A percentile compares a stretch with the other conserved stretches of the same genome.
Evolutionary conservation across 306 rosid species (phyloP).

Genomic region (Urtica urens): DNA sequence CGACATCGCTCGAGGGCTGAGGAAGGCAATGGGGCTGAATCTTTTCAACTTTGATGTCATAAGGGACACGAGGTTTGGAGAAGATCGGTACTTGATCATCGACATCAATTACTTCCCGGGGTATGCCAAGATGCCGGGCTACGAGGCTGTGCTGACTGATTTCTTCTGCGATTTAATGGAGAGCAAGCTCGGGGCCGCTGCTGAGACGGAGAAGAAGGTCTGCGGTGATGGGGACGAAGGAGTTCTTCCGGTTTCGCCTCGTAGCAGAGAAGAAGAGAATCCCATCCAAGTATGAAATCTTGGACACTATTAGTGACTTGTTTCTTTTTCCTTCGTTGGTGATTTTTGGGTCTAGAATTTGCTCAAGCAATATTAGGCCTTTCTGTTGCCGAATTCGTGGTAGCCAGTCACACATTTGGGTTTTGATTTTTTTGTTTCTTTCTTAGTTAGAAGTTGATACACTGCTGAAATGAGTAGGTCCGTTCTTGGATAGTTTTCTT

Average conservation of each 20-base stretch:
- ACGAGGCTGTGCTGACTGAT: conserved; percentile 63
- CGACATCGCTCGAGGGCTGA: conserved; percentile 56
- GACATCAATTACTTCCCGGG: conserved; percentile 96
- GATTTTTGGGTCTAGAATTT: conserved; percentile 15
- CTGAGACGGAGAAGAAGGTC: conserved; percentile 6
- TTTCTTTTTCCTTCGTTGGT: conserved; percentile 5
- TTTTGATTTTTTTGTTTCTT: no score
- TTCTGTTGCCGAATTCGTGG: conserved; percentile 13
- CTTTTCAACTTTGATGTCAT: conserved; percentile 84
- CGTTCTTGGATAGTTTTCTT: conserved; percentile 35
- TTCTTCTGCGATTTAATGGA: conserved; percentile 60
- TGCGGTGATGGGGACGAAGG: conserved; percentile 32
- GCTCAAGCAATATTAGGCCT: conserved; percentile 23
- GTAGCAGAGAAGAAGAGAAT: conserved; percentile 26
- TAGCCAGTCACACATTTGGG: conserved; percentile 24
- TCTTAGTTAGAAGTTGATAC: conserved; percentile 38
- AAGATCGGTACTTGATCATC: conserved; percentile 73
- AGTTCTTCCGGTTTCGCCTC: conserved; percentile 17
- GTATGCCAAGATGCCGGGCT: conserved; percentile 91
- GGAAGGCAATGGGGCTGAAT: conserved; percentile 45
- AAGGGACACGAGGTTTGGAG: conserved; percentile 54
- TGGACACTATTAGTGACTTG: neutral
- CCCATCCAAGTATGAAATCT: conserved; percentile 21
- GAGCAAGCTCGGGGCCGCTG: conserved; percentile 22
- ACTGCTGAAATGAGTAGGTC: conserved; percentile 43